These are phyloP conservation scores for Teunomyces funiuensis DNA, from an alignment of 805 yeast genomes.

Conservation along the genomic window DNA sequence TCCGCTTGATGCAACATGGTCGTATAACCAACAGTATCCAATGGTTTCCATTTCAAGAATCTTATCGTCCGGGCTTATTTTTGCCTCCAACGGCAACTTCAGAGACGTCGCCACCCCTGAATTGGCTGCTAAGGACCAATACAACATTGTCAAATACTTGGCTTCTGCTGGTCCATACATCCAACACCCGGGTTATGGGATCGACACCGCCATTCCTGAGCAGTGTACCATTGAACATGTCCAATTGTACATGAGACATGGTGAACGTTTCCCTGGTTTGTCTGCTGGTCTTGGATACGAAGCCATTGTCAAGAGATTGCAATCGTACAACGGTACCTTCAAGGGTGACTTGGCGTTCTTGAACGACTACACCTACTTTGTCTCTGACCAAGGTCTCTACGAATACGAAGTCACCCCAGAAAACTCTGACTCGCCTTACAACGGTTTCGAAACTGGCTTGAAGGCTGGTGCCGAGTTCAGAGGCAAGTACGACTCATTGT, in stretches of 20 bases:
- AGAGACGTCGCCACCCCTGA: constrained; percentile 26
- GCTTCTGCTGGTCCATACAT: constrained; percentile 28
- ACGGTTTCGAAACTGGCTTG: constrained; percentile 52
- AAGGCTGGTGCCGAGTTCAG: constrained; percentile 51
- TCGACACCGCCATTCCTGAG: constrained; percentile 26
- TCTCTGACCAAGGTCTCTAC: constrained; percentile 32
- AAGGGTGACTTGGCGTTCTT: constrained; percentile 55
- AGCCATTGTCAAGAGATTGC: constrained; percentile 25
- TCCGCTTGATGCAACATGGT: background rate
- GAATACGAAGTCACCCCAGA: constrained; percentile 54
- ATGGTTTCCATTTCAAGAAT: constrained; percentile 23
- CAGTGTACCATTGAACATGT: constrained; percentile 63
- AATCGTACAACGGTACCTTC: constrained; percentile 26
- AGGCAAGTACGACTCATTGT: constrained; percentile 50
- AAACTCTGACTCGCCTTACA: constrained; percentile 43
- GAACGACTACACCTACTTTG: constrained; percentile 52
- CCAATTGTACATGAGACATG: constrained; percentile 73
- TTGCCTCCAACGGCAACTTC: constrained; percentile 19
- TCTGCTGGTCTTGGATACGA: constrained; percentile 29
- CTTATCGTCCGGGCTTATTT: constrained; percentile 24
- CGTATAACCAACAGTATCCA: background rate
- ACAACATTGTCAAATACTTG: constrained; percentile 23
- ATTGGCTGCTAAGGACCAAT: constrained; percentile 26
- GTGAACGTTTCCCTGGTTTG: constrained; percentile 60
- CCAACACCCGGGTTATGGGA: constrained; percentile 26